Base-by-base conservation (phyloP, 1,139 yeast species). In the Debaryomycetaceae sp. region DNA sequence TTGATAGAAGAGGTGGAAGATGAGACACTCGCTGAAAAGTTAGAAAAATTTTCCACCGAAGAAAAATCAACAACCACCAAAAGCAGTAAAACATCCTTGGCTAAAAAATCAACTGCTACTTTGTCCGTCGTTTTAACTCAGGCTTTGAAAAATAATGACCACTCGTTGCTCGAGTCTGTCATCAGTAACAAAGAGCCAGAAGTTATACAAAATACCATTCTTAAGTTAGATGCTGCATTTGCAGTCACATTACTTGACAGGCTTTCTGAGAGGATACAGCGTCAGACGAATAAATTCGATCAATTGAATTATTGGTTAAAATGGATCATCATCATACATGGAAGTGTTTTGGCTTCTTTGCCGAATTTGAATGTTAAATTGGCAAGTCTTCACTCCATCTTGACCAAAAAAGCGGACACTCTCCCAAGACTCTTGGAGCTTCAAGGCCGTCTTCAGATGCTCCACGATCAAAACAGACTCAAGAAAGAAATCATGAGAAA, bases 291-390 rank as follows among this genome's bases (percentile, higher is more conserved):
- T 14, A 78, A 88, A 50, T 89, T 89, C 47, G 87, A 84, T 31
- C 83, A 82, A 45, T 71, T 92, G 47, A 83, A 85, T 48, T 74
- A 80, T 37, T 92, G 99, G 99, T 82, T 91, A 49, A 87, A 91
- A 59, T 91, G 97, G 94, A 83, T 89, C 37, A 71, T 94, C 54
- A 83, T 92, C 35, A 80, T 86, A 31, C 98, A 94, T 59, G 98
- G 98, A 31, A 92, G 95, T 2, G 68, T 74, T 13, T 66, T 83
- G 39, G 76, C 85, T 19, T 75, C 85, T 14, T 69, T 86, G 41
- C 91, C 95, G 34, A 82, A 85, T 48, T 71, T 86, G 46, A 70
- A 79, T 46, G 68, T 75, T 37, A 81, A 87, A 33, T 68, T 94
- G 44, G 80, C 95, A 4, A 78, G 87, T 29, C 70, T 94, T 48